phyloP scores from a whole-genome alignment of 768 basidiomycete species.

The Gyrodon lividus region DNA sequence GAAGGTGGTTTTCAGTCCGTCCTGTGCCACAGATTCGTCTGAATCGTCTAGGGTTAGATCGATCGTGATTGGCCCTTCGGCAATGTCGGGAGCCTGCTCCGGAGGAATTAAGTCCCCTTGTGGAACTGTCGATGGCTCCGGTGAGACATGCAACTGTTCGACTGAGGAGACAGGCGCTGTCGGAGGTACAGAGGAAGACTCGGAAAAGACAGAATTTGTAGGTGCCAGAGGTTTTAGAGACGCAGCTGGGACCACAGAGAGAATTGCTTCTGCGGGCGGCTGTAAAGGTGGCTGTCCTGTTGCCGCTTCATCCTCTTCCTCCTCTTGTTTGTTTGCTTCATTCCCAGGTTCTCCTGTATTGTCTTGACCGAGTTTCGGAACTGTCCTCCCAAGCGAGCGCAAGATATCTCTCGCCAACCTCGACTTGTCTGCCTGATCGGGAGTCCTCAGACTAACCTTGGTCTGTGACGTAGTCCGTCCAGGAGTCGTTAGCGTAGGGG shows the following conservation, averaged over 20 bases:
- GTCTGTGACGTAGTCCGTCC: background rate
- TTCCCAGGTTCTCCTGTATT: background rate
- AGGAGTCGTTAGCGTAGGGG: constrained; percentile 9
- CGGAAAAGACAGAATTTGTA: background rate
- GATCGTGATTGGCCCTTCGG: constrained; percentile 23
- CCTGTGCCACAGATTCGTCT: constrained; percentile 18
- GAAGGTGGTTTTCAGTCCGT: constrained; percentile 8
- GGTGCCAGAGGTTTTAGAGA: background rate
- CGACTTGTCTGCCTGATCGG: constrained; percentile 46
- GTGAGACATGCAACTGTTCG: too few species aligned
- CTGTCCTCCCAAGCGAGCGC: constrained; percentile 42
- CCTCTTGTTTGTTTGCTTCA: background rate
- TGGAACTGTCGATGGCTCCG: background rate
- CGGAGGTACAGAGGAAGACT: background rate
- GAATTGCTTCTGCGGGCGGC: background rate
- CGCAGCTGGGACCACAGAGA: background rate
- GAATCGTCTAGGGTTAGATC: constrained; percentile 27
- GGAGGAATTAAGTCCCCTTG: background rate
- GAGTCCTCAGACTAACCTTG: constrained; percentile 19
- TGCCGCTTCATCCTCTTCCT: background rate
- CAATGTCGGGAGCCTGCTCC: background rate
- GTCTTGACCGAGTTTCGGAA: constrained; percentile 9
- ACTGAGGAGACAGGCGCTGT: background rate
- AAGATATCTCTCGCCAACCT: constrained; percentile 58
- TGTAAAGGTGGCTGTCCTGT: background rate